A percentile compares a stretch with the other conserved stretches of the same genome.
Conservation (phyloP, 106 monocot species). For the Gastrodia elata region DNA sequence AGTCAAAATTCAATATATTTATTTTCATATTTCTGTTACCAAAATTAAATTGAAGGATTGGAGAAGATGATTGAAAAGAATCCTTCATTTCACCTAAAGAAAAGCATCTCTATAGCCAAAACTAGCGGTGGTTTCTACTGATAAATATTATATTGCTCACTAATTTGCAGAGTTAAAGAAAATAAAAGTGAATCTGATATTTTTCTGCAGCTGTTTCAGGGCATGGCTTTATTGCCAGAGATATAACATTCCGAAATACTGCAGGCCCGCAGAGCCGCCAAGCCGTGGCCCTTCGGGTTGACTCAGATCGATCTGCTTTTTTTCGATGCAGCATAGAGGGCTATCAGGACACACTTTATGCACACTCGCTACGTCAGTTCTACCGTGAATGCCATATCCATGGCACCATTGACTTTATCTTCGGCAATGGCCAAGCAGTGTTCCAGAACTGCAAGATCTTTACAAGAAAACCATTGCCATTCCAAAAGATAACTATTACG, state of each 20-base stretch:
- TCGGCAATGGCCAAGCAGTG: conserved; percentile 72
- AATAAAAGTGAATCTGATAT: too few relatives aligned
- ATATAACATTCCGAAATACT: conserved; percentile 75
- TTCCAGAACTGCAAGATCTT: conserved; percentile 69
- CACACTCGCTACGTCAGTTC: conserved; percentile 88
- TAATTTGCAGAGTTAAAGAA: too few relatives aligned
- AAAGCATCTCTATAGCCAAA: too few relatives aligned
- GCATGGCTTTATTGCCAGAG: conserved; percentile 71
- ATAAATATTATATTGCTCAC: too few relatives aligned
- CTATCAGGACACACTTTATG: conserved; percentile 87
- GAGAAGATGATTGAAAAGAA: too few relatives aligned
- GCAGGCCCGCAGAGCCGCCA: conserved; percentile 59
- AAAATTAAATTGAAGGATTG: too few relatives aligned
- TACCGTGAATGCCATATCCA: conserved; percentile 80
- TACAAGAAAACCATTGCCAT: conserved; percentile 34
- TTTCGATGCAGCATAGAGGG: conserved; percentile 90
- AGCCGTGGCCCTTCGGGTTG: conserved; percentile 81
- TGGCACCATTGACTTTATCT: conserved; percentile 91
- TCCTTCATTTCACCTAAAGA: too few relatives aligned
- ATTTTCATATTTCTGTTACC: too few relatives aligned
- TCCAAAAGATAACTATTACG: conserved; percentile 61
- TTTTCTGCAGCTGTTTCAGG: conserved; percentile 63
- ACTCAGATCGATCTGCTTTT: conserved; percentile 72
- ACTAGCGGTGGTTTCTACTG: too few relatives aligned
- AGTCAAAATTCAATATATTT: too few relatives aligned